A percentile compares a stretch with the other conserved stretches of the same genome.
Evolutionary conservation across 139 green algal species (phyloP).

Genomic region (Chlorella sp.): DNA sequence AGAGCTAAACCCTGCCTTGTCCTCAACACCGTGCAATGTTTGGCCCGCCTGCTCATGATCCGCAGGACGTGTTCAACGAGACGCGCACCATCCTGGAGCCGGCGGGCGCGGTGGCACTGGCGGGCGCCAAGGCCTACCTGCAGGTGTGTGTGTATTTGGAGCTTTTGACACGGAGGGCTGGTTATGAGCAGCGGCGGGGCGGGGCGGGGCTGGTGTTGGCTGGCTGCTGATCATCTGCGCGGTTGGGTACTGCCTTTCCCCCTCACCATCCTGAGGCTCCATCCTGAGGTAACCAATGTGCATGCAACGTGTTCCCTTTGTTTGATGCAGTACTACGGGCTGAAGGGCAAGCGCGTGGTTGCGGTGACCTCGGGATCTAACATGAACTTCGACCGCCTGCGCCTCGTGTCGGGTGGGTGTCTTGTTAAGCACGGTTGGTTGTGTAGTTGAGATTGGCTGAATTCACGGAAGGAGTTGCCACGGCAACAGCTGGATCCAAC

Average conservation of each 20-base stretch:
- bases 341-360: constrained; percentile 71
- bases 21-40: no score
- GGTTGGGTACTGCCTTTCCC: not conserved
- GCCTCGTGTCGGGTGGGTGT: constrained; percentile 67
- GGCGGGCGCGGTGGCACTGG: constrained; percentile 90
- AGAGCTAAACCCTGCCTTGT: constrained; percentile 63
- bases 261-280: not conserved
- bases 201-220: no score
- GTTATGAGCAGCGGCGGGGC: no score
- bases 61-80: constrained; percentile 86
- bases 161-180: no score
- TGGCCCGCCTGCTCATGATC: not conserved
- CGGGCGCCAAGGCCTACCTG: constrained; percentile 89
- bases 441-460: no score
- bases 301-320: no score
- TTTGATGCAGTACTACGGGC: constrained; percentile 40
- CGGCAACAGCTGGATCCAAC: no score
- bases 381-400: constrained; percentile 98
- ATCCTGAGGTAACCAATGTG: no score
- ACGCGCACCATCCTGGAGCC: constrained; percentile 91
- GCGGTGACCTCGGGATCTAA: constrained; percentile 77
- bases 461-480: no score
- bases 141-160: not conserved
- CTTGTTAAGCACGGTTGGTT: no score
- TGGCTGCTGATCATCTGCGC: not conserved